These are phyloP conservation scores for Stemphylium lycopersici DNA, from an alignment of 2,329 filamentous ascomycete species.

Conservation along the genomic window DNA sequence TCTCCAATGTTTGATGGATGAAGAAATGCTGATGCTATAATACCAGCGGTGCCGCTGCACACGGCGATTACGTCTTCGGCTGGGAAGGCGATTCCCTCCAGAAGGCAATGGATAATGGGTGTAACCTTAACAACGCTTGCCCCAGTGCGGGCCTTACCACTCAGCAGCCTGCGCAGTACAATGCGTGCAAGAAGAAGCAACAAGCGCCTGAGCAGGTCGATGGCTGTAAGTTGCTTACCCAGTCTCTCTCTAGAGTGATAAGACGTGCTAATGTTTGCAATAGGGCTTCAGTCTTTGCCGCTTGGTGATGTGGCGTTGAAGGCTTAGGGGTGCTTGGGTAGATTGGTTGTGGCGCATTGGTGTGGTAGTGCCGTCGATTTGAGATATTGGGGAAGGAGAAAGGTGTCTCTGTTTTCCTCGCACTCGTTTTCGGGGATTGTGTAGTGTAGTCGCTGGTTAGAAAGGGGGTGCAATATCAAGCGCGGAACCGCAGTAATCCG, in stretches of 20 bases:
- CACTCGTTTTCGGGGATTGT: neutral
- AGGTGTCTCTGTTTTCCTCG: neutral
- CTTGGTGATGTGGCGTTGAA: constrained; percentile 33
- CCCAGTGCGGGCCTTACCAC: constrained; percentile 39
- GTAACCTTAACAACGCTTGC: constrained; percentile 45
- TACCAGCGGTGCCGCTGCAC: constrained; percentile 37
- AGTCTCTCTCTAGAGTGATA: neutral
- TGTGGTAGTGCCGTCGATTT: neutral
- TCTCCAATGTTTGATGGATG: too few relatives aligned
- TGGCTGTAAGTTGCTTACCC: constrained; percentile 33
- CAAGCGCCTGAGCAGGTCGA: constrained; percentile 41
- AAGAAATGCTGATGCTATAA: neutral
- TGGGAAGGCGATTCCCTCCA: constrained; percentile 55
- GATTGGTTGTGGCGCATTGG: too few relatives aligned
- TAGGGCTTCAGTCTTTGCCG: constrained; percentile 40
- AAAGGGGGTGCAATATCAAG: too few relatives aligned
- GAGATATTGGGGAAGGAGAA: too few relatives aligned
- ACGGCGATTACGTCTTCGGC: constrained; percentile 51
- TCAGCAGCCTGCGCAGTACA: constrained; percentile 36
- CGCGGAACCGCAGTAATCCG: too few relatives aligned
- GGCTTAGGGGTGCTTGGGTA: constrained; percentile 19
- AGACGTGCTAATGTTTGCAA: constrained; percentile 13
- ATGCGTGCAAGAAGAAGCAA: constrained; percentile 43
- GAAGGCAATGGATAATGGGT: constrained; percentile 50
- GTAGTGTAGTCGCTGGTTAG: too few relatives aligned